Evolutionary conservation across 148 eudicot genomes (phyloP), one percentile per base, ranked within the genome.

Genomic region (Polygonum aviculare): DNA sequence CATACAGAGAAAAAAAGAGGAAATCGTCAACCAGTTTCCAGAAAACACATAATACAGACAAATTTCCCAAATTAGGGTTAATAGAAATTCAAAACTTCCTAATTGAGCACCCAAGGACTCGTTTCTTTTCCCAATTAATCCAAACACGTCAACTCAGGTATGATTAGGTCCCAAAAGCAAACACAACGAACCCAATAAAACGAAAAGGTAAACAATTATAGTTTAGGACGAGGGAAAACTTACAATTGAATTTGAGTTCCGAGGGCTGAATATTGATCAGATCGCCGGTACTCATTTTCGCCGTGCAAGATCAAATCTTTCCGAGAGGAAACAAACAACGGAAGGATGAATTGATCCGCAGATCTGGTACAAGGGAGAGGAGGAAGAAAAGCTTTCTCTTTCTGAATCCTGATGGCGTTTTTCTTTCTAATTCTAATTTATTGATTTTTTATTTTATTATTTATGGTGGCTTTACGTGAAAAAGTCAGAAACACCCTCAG

Each of bases 181-280:
- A 47, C 7, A 1, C 67, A 48, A 48, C 19, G 16, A 14, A 55
- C n/a, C 18, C 44, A 59, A 33, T 4, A 39, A 8, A 38, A 16
- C 54, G 45, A 78, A 36, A 74, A 80, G 73, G 38, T 19, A 44
- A 69, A 41, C 9, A 3, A 7, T 70, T 1, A 62, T 62, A 62
- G 18, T 5, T 35, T 35, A 22, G 12, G 65, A 59, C 3, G 35
- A 69, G 16, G 16, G 18, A 41, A 40, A 44, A 77, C 88, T 85
- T 82, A 90, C 95, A 88, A 19, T 86, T 82, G 76, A 90, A 90
- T 82, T 86, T 88, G 73, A 90, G 88, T 79, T 90, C 95, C 5
- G 85, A 67, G 21, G 95, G 95, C 7, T 87, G 90, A 77, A 90
- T 79, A 47, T 85, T 77, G 55, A 90, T 79, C 54, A 87, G 87